Evolutionary conservation across 345 rosid genomes (phyloP).

Genomic region (Ceriops decandra): DNA sequence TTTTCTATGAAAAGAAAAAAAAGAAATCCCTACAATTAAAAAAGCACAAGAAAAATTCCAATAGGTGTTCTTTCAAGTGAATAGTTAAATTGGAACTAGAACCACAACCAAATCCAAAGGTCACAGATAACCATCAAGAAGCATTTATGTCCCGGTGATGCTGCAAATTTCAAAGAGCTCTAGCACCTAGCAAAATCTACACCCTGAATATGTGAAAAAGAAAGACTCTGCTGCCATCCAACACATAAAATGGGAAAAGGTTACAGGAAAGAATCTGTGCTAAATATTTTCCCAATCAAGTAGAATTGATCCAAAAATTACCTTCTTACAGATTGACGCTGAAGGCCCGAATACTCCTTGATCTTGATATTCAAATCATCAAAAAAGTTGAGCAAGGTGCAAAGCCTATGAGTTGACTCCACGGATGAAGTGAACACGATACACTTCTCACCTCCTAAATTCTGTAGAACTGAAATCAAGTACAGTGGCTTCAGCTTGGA

Average conservation of each 20-base stretch:
- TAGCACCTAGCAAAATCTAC: background rate
- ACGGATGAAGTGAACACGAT: slow-evolving; percentile 87
- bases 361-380: slow-evolving; percentile 65
- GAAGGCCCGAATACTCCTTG: slow-evolving; percentile 86
- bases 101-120: background rate
- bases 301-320: slow-evolving; percentile 22
- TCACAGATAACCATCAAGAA: background rate
- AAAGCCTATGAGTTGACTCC: slow-evolving; percentile 79
- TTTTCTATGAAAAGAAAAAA: background rate
- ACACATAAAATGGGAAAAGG: background rate
- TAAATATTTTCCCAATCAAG: background rate
- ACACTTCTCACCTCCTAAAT: slow-evolving; percentile 67
- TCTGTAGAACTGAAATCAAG: slow-evolving; percentile 71
- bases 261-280: background rate
- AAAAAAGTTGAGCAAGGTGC: slow-evolving; percentile 71
- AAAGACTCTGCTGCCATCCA: no score
- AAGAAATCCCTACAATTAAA: background rate
- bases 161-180: background rate
- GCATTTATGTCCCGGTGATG: background rate
- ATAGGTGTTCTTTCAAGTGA: background rate
- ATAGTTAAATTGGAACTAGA: background rate
- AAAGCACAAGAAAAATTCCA: background rate
- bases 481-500: slow-evolving; percentile 73
- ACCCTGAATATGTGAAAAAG: no score
- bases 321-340: slow-evolving; percentile 78